Evolutionary conservation across 371 early-diverging fungal species (phyloP).

Genomic region (Actinomortierella ambigua): DNA sequence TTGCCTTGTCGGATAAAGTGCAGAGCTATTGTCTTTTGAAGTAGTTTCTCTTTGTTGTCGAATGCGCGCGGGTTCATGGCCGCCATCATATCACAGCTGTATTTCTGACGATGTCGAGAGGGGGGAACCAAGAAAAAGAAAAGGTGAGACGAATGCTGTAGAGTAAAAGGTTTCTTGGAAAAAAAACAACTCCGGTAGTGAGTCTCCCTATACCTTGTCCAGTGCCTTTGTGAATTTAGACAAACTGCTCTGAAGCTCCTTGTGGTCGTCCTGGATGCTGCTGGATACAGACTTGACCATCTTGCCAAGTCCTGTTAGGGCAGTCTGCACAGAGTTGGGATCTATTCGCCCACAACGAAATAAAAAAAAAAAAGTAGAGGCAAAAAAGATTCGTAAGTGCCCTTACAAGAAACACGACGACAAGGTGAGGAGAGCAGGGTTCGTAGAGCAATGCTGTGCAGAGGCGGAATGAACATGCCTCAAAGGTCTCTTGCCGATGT

Average conservation of each 20-base stretch:
- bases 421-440: too few species aligned
- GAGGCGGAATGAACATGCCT: too few species aligned
- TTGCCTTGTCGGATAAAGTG: constrained; percentile 92
- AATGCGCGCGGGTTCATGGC: constrained; percentile 73
- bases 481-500: too few species aligned
- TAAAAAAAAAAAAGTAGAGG: too few species aligned
- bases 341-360: constrained; percentile 7
- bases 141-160: too few species aligned
- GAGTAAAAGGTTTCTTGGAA: background rate
- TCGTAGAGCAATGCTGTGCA: too few species aligned
- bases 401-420: background rate
- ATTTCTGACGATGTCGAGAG: constrained; percentile 50
- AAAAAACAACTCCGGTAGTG: constrained; percentile 17
- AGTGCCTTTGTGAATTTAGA: constrained; percentile 77
- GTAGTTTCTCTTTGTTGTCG: constrained; percentile 60
- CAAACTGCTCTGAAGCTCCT: constrained; percentile 68
- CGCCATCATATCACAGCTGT: constrained; percentile 63
- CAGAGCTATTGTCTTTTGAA: constrained; percentile 65
- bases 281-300: constrained; percentile 20
- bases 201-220: constrained; percentile 65
- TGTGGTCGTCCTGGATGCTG: constrained; percentile 59
- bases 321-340: constrained; percentile 21
- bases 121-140: background rate
- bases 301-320: constrained; percentile 16
- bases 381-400: background rate